Conservation (phyloP, 768 basidiomycete species). For the Stropharia rugosoannulata region DNA sequence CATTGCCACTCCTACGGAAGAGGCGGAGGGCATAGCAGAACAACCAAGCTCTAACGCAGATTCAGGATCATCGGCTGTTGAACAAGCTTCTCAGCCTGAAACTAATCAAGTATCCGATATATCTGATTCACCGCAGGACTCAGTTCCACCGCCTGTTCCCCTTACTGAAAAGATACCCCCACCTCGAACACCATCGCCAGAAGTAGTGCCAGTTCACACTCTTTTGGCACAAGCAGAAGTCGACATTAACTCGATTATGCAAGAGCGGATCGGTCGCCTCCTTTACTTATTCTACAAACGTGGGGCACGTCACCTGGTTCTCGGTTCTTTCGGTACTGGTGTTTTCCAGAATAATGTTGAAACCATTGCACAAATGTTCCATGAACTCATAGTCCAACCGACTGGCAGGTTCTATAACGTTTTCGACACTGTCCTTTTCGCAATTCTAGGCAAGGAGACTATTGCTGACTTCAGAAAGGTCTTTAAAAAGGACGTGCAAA, state of each 20-base stretch:
- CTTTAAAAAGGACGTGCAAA: constrained; percentile 12
- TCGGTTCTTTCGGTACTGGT: constrained; percentile 80
- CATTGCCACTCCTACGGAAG: neutral
- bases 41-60: neutral
- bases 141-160: too few species aligned
- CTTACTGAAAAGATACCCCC: too few species aligned
- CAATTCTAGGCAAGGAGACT: constrained; percentile 41
- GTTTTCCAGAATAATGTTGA: constrained; percentile 67
- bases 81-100: too few species aligned
- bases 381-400: constrained; percentile 49
- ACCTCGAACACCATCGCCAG: neutral
- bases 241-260: constrained; percentile 56
- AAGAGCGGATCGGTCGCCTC: constrained; percentile 69
- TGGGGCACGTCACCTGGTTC: constrained; percentile 56
- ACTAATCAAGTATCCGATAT: too few species aligned
- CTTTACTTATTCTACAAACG: constrained; percentile 63
- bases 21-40: neutral
- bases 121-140: too few species aligned
- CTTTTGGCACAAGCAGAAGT: constrained; percentile 14
- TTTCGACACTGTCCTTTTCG: constrained; percentile 68
- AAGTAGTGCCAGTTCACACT: neutral
- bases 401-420: constrained; percentile 53
- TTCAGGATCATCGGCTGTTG: neutral
- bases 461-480: constrained; percentile 25
- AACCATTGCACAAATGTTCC: constrained; percentile 63